Base-by-base conservation (phyloP, 2,329 filamentous ascomycete species). In the Cytospora paraplurivora region DNA sequence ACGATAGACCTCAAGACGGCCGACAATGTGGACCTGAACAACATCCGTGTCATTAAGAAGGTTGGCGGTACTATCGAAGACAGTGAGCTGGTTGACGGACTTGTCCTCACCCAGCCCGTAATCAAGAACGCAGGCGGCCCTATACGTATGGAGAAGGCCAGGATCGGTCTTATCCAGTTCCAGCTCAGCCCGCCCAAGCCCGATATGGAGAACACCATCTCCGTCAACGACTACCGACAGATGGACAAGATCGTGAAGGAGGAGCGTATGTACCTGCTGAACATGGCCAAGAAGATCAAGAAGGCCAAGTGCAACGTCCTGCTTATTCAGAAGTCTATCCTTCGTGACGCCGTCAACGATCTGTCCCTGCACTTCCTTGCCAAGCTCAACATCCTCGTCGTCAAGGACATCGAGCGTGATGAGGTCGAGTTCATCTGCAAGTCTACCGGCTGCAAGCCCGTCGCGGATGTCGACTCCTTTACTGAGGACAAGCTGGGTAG, bases 241-340 rank as follows among this genome's bases (percentile, higher is more conserved):
- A 99, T 99, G 95, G 95, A 99, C 83, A 99, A 98, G 85, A 99
- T 99, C 69, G 86, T 99, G 71, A 99, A 99, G 81, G 95, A 99
- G 81, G 95, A 99, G 82, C 92, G 95, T 70, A 91, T 95, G 71
- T 99, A 99, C 79, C 87, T 99, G 68, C 86, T 99, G 64, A 98
- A 98, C 83, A 91, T 99, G 87, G 93, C 96, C 75, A 98, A 99
- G 87, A 99, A 98, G 85, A 99, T 99, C 79, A 97, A 98, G 82
- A 99, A 98, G 85, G 93, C 95, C 70, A 99, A 98, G 83, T 99
- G 95, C 82, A 99, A 99, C 73, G 95, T 99, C 51, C 88, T 98
- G 52, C 84, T 99, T 70, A 98, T 99, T 71, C 95, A 99, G 75
- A 99, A 99, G 81, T 98, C 94, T 15, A 99, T 99, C 71, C 87